These are phyloP conservation scores for Alternaria sp. DNA, from an alignment of 2,329 filamentous ascomycete species.

Conservation along the genomic window DNA sequence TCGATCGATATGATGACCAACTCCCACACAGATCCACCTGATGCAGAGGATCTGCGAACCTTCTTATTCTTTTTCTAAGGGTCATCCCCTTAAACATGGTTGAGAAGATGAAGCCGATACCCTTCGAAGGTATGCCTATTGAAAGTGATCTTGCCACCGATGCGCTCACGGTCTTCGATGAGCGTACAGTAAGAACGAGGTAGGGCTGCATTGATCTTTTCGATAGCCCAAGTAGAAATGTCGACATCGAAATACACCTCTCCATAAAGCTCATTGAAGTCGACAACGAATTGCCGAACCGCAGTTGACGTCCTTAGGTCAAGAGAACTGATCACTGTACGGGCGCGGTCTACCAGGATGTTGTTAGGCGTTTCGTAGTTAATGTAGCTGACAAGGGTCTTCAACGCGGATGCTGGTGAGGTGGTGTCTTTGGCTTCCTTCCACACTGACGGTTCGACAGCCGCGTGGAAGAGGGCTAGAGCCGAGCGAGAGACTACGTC, in stretches of 20 bases:
- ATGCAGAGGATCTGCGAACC: too few species aligned
- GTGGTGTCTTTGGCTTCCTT: not conserved
- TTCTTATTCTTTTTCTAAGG: fast-evolving
- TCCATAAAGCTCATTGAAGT: not conserved
- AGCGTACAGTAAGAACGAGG: too few species aligned
- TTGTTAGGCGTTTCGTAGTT: not conserved
- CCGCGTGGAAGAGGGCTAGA: not conserved
- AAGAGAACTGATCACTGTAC: not conserved
- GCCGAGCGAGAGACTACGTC: not conserved
- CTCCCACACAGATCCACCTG: too few species aligned
- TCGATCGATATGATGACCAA: not conserved
- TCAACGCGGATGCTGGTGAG: not conserved
- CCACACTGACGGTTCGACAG: not conserved
- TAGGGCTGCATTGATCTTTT: not conserved
- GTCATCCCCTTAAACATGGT: not conserved
- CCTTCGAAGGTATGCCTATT: too few species aligned
- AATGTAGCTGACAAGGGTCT: not conserved
- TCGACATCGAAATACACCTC: too few species aligned
- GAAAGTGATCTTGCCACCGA: too few species aligned
- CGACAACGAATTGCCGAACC: not conserved
- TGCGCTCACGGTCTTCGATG: too few species aligned
- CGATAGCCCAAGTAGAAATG: not conserved
- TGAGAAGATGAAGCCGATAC: not conserved
- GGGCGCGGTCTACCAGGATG: too few species aligned
- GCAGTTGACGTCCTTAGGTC: not conserved